Evolutionary conservation across 345 rosid genomes (phyloP), one percentile per base, ranked within the genome.

Genomic region (Populus nigra): DNA sequence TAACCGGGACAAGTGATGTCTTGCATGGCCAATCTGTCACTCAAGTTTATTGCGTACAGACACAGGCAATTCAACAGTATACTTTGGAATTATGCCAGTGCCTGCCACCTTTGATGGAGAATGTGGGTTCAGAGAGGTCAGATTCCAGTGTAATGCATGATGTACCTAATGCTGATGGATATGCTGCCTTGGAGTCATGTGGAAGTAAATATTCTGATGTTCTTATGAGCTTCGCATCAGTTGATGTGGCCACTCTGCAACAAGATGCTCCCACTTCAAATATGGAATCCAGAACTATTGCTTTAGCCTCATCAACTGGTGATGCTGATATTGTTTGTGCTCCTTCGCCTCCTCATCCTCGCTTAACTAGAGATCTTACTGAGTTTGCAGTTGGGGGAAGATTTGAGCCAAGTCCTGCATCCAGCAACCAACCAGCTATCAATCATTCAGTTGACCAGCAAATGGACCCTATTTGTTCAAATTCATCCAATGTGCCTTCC

Each of bases 21-120:
- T 83, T 87, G 67, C 89, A 86, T 77, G 92, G 88, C 25, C 91
- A 90, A 68, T 85, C 76, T 69, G 80, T 86, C 45, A 89, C 88
- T 59, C 94, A 92, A 87, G 88, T 95, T 77, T 95, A 93, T 77
- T 95, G 98, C 80, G 92, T 95, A 31, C 97, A 93, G 83, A 95
- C 99, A 63, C 93, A 79, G 81, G 98, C 98, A 70, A 95, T 95
- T 84, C 94, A 92, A 85, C 97, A 93, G 82, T 96, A 96, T 88
- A 86, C 92, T 35, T 84, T 96, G 84, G 98, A 93, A 76, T 88
- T 91, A 65, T 85, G 77, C 85, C 91, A 86, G 78, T 96, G 98
- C 87, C 83, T 91, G 75, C 99, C 97, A 50, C 96, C 91, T 7
- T 82, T 88, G 25, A 23, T 83, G 73, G 94, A 89, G 72, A 89